phyloP scores from a whole-genome alignment of 768 basidiomycete species.

The Suillus clintonianus region DNA sequence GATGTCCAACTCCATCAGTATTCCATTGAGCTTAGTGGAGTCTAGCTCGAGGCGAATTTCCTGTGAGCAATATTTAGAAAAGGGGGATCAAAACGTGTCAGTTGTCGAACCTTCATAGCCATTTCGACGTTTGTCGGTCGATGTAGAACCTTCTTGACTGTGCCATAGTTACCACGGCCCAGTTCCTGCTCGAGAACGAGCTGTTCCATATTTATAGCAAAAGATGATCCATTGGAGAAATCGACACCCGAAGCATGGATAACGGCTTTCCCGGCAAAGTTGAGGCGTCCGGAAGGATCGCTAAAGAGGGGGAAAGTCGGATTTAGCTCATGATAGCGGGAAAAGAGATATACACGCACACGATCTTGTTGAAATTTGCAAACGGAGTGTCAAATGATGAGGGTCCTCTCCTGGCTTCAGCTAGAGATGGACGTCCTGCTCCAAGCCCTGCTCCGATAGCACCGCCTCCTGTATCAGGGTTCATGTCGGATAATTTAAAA shows the following conservation, averaged over 20 bases:
- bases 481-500: slow-evolving; percentile 68
- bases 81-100: slow-evolving; percentile 9
- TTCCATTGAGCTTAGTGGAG: slow-evolving; percentile 88
- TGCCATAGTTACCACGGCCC: slow-evolving; percentile 96
- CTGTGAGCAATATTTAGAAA: slow-evolving; percentile 42
- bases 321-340: slow-evolving; percentile 6
- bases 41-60: slow-evolving; percentile 98
- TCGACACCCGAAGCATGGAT: slow-evolving; percentile 86
- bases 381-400: slow-evolving; percentile 74
- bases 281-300: slow-evolving; percentile 94
- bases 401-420: slow-evolving; percentile 39
- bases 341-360: slow-evolving; percentile 55
- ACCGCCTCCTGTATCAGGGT: slow-evolving; percentile 50
- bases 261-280: slow-evolving; percentile 91
- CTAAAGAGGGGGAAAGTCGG: slow-evolving; percentile 39
- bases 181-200: slow-evolving; percentile 90
- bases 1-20: slow-evolving; percentile 98
- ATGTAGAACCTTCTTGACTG: slow-evolving; percentile 94
- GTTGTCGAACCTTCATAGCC: slow-evolving; percentile 90
- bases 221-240: slow-evolving; percentile 89
- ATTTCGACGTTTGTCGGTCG: slow-evolving; percentile 93
- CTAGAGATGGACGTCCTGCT: slow-evolving; percentile 58
- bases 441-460: slow-evolving; percentile 71
- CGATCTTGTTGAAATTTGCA: slow-evolving; percentile 90
- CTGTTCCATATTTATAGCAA: slow-evolving; percentile 93